Base-by-base conservation (phyloP, 1,284 basidiomycete genomes). In the Moniliophthora roreri region DNA sequence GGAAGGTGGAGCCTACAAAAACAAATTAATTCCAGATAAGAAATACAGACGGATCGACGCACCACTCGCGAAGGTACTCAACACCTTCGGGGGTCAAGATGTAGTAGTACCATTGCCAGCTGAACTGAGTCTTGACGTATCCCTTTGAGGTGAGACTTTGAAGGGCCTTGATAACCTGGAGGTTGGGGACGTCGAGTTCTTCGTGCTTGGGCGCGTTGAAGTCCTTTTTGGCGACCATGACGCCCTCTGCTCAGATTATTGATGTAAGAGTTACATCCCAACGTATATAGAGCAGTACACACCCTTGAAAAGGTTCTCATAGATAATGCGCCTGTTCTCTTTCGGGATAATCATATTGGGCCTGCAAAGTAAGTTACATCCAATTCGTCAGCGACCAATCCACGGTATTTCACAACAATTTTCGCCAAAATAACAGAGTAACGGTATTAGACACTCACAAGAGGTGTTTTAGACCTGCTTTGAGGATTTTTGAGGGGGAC, bases 231-330 rank as follows among this genome's bases (percentile, higher is more conserved):
- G 96, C 96, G 71, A 99, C 96, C 70, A 98, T 81, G 62, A 98
- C 97, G 69, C 97, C 96, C 89, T 98, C 92, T 94, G 26, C 16
- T n/a, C 32, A 20, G 9, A 16, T 28, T 7, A 37, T 15, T 24
- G 32, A 20, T 13, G 48, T 34, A 9, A 21, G 21, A n/a, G n/a
- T n/a, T n/a, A n/a, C n/a, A n/a, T n/a, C n/a, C n/a, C n/a, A n/a
- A n/a, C n/a, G n/a, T n/a, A n/a, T n/a, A n/a, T n/a, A n/a, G n/a
- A n/a, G n/a, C n/a, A n/a, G n/a, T n/a, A 74, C 85, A 62, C 62
- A 92, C 92, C 95, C 79, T 95, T 95, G 91, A 98, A 98, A 82
- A 98, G 93, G 81, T 89, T 89, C 80, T 98, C 94, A 82, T 95
- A 95, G 80, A 96, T 95, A 72, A 79, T 69, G 66, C 87, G 87